These are phyloP conservation scores for Trypanosoma platydactyli DNA, from an alignment of 208 protist genomes.

Conservation along the genomic window DNA sequence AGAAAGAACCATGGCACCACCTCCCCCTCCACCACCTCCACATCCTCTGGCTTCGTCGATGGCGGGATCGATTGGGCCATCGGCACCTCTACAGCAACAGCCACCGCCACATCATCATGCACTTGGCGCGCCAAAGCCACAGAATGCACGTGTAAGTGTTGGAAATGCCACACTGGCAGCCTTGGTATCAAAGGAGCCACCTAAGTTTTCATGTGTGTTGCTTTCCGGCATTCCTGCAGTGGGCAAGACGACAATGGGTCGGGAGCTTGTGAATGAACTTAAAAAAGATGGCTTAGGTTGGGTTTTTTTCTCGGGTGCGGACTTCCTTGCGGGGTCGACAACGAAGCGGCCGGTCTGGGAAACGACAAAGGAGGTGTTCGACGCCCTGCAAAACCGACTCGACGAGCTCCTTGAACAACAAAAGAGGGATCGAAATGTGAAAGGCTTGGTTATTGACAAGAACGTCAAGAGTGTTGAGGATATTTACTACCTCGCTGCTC, in stretches of 20 bases:
- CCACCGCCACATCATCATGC: slow-evolving; percentile 18
- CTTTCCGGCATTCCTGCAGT: slow-evolving; percentile 74
- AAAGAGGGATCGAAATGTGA: slow-evolving; percentile 54
- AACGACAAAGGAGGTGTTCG: slow-evolving; percentile 76
- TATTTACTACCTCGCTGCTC: slow-evolving; percentile 75
- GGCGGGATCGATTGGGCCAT: neutral
- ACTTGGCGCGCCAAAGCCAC: slow-evolving; percentile 11
- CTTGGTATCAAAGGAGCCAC: slow-evolving; percentile 75
- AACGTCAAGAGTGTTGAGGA: slow-evolving; percentile 87
- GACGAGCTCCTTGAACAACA: slow-evolving; percentile 76
- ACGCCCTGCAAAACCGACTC: slow-evolving; percentile 74
- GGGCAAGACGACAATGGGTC: slow-evolving; percentile 80
- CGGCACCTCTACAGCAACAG: neutral
- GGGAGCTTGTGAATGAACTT: slow-evolving; percentile 75
- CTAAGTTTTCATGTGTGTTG: slow-evolving; percentile 87
- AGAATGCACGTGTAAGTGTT: slow-evolving; percentile 49
- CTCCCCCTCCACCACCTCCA: slow-evolving; percentile 10
- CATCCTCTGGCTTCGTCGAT: neutral
- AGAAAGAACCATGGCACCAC: slow-evolving; percentile 4
- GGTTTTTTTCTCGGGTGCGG: slow-evolving; percentile 87
- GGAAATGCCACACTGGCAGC: slow-evolving; percentile 73
- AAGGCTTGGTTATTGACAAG: slow-evolving; percentile 88
- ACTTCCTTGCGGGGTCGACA: slow-evolving; percentile 42
- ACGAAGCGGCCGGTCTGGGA: slow-evolving; percentile 71
- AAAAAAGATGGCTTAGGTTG: slow-evolving; percentile 70